Evolutionary conservation across 768 basidiomycete species (phyloP), one percentile per base, ranked within the genome.

Genomic region (Grammothele lineata): DNA sequence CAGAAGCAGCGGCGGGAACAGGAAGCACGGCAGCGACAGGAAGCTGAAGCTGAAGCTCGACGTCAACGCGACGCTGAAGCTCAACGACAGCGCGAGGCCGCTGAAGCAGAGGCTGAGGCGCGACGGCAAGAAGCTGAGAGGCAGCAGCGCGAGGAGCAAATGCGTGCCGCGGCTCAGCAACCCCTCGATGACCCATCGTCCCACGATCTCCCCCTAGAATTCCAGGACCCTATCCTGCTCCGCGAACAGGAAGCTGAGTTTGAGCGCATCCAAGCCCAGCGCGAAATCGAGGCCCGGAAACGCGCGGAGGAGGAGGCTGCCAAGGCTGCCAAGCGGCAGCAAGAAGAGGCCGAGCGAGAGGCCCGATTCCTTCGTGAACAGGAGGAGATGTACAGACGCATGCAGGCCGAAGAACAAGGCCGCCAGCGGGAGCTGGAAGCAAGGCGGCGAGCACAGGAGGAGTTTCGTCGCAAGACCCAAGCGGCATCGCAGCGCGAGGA

Each of bases 401-500:
- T 36, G 8, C 42, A 43, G 14, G 33, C 32, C 15, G 42, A 43
- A 11, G 34, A 36, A 12, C 33, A 43, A 25, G 42, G 42, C 5
- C 42, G 42, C 26, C 14, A 18, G 17, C 25, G 39, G 27, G 39
- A 37, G 21, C 37, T 24, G 15, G 42, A 49, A 9, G 49, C 45
- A 14, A 33, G 43, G 36, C 41, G 40, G 24, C 50, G 50, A 14
- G 27, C 35, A 6, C 43, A 46, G n/a, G 50, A 56, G 37, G 54
- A 45, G 27, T 21, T 46, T 14, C 35, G 52, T 18, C 14, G 19
- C 37, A 48, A 47, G 48, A 54, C 55, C 32, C 57, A 52, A 26
- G 49, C 48, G 43, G 17, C 5, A 34, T 40, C 38, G 35, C 34
- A 62, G 55, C 43, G 57, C 48, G 65, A 63, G 53, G 64, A 54